Percentiles rank a stretch among this genome's conserved stretches.
Evolutionary conservation across 2,329 filamentous ascomycete species (phyloP).

Genomic region (Fusarium brachygibbosum): DNA sequence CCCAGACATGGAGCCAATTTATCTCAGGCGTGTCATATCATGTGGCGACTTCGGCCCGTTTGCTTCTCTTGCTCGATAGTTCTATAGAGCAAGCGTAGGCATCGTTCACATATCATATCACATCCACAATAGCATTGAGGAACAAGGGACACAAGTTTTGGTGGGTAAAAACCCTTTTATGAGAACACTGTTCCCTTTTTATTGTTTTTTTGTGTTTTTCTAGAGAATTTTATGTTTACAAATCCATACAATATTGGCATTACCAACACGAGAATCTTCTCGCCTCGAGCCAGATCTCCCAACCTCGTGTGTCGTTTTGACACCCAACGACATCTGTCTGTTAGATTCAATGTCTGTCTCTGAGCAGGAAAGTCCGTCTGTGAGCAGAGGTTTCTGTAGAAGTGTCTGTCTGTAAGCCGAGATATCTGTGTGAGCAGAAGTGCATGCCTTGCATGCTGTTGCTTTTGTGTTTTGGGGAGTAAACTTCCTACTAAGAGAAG

Average conservation of each 20-base stretch:
- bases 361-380: constrained; percentile 9
- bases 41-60: constrained; percentile 34
- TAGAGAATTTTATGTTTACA: constrained; percentile 19
- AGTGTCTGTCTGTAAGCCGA: background rate
- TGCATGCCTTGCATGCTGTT: constrained; percentile 9
- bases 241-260: constrained; percentile 18
- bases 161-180: constrained; percentile 26
- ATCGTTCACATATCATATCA: constrained; percentile 19
- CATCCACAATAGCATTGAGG: constrained; percentile 1
- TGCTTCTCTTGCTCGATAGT: background rate
- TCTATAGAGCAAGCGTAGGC: background rate
- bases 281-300: background rate
- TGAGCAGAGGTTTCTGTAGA: constrained; percentile 14
- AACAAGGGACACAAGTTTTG: constrained; percentile 15
- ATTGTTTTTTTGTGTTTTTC: constrained; percentile 32
- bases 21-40: constrained; percentile 15
- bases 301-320: background rate
- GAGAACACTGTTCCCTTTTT: constrained; percentile 28
- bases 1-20: background rate
- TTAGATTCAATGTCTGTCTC: constrained; percentile 3
- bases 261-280: constrained; percentile 13
- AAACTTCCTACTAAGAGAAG: background rate
- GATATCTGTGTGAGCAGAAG: constrained; percentile 13
- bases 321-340: constrained; percentile 12
- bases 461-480: background rate